Evolutionary conservation across 1,139 yeast species (phyloP).

Genomic region (Meyerozyma athensensis): DNA sequence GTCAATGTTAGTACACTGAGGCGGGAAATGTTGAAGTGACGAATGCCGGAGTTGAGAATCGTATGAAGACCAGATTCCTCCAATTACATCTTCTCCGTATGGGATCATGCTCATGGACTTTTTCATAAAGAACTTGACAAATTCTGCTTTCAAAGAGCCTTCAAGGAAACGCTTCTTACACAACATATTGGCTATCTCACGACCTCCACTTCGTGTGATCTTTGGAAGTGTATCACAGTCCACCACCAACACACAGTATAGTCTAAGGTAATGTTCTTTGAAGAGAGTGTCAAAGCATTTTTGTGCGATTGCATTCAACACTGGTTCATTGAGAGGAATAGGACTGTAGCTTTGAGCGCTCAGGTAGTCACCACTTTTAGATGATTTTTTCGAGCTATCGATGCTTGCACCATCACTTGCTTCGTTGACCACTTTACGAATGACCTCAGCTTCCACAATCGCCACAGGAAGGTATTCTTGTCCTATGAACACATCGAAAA

Average conservation of each 20-base stretch:
- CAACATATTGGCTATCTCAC: slow-evolving; percentile 90
- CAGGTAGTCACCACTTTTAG: slow-evolving; percentile 12
- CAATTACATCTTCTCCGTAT: slow-evolving; percentile 71
- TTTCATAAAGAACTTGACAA: slow-evolving; percentile 72
- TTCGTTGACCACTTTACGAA: slow-evolving; percentile 34
- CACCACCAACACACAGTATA: slow-evolving; percentile 78
- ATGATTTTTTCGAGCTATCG: slow-evolving; percentile 13
- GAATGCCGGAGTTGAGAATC: slow-evolving; percentile 56
- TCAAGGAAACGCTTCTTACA: slow-evolving; percentile 77
- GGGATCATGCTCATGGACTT: slow-evolving; percentile 67
- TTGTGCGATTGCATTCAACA: slow-evolving; percentile 68
- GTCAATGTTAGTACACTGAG: slow-evolving; percentile 73
- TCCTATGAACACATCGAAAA: slow-evolving; percentile 82
- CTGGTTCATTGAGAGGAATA: slow-evolving; percentile 49
- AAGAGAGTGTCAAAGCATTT: slow-evolving; percentile 67
- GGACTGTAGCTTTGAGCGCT: slow-evolving; percentile 21
- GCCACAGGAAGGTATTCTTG: slow-evolving; percentile 85
- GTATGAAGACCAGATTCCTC: slow-evolving; percentile 82
- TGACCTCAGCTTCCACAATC: slow-evolving; percentile 79
- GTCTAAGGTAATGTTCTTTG: slow-evolving; percentile 68
- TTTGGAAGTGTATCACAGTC: slow-evolving; percentile 83
- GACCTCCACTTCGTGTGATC: slow-evolving; percentile 75
- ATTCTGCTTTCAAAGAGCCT: slow-evolving; percentile 72
- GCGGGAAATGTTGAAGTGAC: slow-evolving; percentile 37
- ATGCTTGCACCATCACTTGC: slow-evolving; percentile 10